A percentile compares a stretch with the other conserved stretches of the same genome.
phyloP scores from a whole-genome alignment of 495 filamentous ascomycete species.

The Pyrenopolyporus hunteri region DNA sequence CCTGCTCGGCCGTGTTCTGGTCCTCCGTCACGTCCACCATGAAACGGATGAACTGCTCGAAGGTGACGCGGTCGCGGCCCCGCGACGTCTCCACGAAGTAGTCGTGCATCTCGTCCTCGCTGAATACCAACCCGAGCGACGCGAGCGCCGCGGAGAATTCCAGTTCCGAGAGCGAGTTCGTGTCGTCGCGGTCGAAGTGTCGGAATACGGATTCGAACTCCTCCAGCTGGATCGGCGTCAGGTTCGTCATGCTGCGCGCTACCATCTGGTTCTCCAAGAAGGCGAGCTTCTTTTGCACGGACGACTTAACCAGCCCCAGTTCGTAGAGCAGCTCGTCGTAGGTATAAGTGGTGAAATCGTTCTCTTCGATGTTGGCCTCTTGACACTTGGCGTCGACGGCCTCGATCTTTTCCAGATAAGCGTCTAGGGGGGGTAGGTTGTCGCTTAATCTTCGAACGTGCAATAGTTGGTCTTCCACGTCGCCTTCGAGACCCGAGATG shows the following conservation, averaged over 20 bases:
- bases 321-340: constrained; percentile 97
- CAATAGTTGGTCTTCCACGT: constrained; percentile 88
- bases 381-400: constrained; percentile 84
- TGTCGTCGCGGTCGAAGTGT: constrained; percentile 94
- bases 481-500: constrained; percentile 92
- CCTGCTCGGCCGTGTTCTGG: constrained; percentile 97
- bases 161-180: constrained; percentile 88
- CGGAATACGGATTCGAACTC: constrained; percentile 98
- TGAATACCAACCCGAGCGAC: constrained; percentile 90
- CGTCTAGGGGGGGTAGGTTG: constrained; percentile 84
- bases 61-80: constrained; percentile 77
- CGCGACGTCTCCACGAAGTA: constrained; percentile 83
- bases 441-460: constrained; percentile 82
- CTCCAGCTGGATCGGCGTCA: constrained; percentile 96
- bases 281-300: constrained; percentile 90
- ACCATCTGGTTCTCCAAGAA: constrained; percentile 98
- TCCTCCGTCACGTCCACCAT: constrained; percentile 99
- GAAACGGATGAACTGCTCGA: constrained; percentile 98
- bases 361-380: constrained; percentile 98
- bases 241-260: constrained; percentile 96
- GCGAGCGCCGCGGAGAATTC: constrained; percentile 96
- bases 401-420: constrained; percentile 82
- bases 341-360: constrained; percentile 97
- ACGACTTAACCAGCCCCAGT: constrained; percentile 84
- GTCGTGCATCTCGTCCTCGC: constrained; percentile 94